Evolutionary conservation across 2,329 filamentous ascomycete species (phyloP), one percentile per base, ranked within the genome.

Genomic region (Penicillium sp.): DNA sequence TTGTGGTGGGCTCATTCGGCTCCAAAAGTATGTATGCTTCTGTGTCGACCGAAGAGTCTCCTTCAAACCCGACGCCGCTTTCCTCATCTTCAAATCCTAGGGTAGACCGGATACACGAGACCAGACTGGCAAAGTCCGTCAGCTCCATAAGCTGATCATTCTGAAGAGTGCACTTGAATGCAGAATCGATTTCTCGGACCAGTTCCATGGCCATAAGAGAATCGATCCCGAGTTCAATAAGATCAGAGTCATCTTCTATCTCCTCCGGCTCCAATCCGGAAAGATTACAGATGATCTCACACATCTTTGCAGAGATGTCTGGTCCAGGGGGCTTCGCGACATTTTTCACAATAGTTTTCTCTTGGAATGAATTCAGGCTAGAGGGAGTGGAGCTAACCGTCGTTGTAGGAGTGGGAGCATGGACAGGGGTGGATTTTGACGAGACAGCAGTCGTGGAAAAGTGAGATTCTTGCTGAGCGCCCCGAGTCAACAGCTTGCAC

Each of bases 161-260:
- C 5, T 64, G 49, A 5, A 78, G 52, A 0, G 66, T 70, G 49
- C 68, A 69, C 4, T 73, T 69, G 57, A 82, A 79, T 0, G 61
- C 61, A 1, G 55, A 51, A 45, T 80, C 75, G 3, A 81, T 60
- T 51, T 82, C 80, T 1, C 70, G 70, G 0, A 68, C 73, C 49
- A 82, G 60, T 61, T 83, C 80, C 76, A 81, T 82, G 0, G 72
- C 77, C 74, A 81, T 78, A 0, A 83, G 69, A 0, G 80, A 83
- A 64, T 83, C 80, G 33, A 82, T 80, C 1, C 80, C 80, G 3
- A 81, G 55, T 39, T 81, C 77, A 7, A 69, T 72, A n/a, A 82
- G 69, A 17, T 70, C 60, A 7, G 66, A 65, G 19, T 76, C 71
- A 27, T 64, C 52, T 31, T 71, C 69, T 17, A 81, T 75, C 29